phyloP scores from a whole-genome alignment of 441 rosid genomes.

The Gossypium davidsonii region DNA sequence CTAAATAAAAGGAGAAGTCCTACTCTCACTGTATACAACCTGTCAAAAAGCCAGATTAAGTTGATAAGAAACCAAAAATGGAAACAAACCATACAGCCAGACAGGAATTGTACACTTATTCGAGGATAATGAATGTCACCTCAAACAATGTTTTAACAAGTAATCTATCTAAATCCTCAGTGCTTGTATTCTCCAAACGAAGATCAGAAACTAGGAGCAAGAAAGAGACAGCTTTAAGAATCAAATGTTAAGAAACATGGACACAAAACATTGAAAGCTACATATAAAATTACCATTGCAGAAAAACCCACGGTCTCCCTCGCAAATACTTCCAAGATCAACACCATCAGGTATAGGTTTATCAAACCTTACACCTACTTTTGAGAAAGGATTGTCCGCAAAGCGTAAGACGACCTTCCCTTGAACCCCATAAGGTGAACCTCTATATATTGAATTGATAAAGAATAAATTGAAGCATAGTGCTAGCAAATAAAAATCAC shows the following conservation, averaged over 20 bases:
- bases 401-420: slow-evolving; percentile 54
- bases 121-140: slow-evolving; percentile 28
- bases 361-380: slow-evolving; percentile 68
- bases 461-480: slow-evolving; percentile 10
- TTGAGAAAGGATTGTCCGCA: slow-evolving; percentile 58
- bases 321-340: slow-evolving; percentile 64
- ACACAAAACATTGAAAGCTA: neutral
- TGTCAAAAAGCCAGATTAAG: slow-evolving; percentile 22
- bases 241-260: slow-evolving; percentile 1
- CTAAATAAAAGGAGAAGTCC: slow-evolving; percentile 65
- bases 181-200: slow-evolving; percentile 42
- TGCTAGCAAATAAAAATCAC: neutral
- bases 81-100: slow-evolving; percentile 8
- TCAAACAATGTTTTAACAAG: slow-evolving; percentile 60
- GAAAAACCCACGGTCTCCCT: slow-evolving; percentile 55
- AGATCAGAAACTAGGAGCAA: slow-evolving; percentile 49
- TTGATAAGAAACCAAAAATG: slow-evolving; percentile 9
- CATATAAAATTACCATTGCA: slow-evolving; percentile 47
- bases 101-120: neutral
- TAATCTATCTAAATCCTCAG: slow-evolving; percentile 55
- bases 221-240: slow-evolving; percentile 8
- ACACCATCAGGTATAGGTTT: slow-evolving; percentile 58
- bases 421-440: slow-evolving; percentile 48
- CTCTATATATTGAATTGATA: slow-evolving; percentile 36
- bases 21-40: slow-evolving; percentile 54